Evolutionary conservation across 306 rosid species (phyloP).

Genomic region (Vigna nakashimae): DNA sequence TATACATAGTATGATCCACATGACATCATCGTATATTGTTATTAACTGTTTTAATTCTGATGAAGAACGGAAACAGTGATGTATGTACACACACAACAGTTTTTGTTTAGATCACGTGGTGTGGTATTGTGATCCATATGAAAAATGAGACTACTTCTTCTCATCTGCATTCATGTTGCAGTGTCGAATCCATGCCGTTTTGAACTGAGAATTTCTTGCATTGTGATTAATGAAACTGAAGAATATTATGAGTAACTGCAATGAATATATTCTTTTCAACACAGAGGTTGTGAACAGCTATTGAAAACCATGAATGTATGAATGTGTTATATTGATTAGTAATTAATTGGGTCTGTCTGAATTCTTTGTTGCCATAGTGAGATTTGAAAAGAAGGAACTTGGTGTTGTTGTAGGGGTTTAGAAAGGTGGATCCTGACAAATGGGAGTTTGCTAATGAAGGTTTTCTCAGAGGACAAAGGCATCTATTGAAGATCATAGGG

Average conservation of each 20-base stretch:
- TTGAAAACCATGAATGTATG: not conserved
- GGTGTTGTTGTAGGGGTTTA: constrained; percentile 66
- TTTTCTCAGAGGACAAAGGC: constrained; percentile 74
- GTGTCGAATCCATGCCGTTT: constrained; percentile 12
- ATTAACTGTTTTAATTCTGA: not conserved
- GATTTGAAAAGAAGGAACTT: constrained; percentile 35
- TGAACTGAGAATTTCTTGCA: not conserved
- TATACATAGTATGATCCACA: not conserved
- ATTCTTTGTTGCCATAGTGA: not conserved
- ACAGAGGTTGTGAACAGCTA: not conserved
- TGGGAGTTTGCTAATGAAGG: constrained; percentile 88
- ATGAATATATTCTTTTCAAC: too few species aligned
- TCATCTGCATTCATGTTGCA: constrained; percentile 11
- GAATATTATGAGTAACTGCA: not conserved
- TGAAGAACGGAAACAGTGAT: not conserved
- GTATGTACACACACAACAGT: not conserved
- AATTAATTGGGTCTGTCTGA: not conserved
- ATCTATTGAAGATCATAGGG: constrained; percentile 67
- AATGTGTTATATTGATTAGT: too few species aligned
- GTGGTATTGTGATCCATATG: not conserved
- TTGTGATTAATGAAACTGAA: not conserved
- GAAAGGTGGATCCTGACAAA: constrained; percentile 71
- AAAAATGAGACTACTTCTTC: not conserved
- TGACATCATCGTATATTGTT: not conserved
- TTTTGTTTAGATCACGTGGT: not conserved